Evolutionary conservation across 352 stramenopile genomes (phyloP).

Genomic region (Pythium dissimile): DNA sequence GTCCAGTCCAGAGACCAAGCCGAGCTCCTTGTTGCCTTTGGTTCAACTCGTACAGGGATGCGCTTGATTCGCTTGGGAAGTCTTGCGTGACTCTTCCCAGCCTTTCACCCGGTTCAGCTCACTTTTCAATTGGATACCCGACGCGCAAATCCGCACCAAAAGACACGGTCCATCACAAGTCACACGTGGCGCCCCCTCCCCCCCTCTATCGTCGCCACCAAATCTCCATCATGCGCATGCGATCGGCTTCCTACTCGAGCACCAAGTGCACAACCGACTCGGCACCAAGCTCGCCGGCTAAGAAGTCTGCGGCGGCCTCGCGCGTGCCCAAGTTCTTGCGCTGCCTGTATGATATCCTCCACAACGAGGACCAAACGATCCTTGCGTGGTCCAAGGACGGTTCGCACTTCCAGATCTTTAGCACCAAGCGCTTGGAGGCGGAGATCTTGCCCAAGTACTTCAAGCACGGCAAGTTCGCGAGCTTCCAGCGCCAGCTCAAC

Average conservation of each 20-base stretch:
- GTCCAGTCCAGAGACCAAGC: background rate
- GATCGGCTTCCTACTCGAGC: constrained; percentile 18
- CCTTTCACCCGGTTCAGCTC: constrained; percentile 23
- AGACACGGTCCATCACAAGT: constrained; percentile 14
- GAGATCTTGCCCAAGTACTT: constrained; percentile 92
- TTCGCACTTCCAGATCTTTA: constrained; percentile 65
- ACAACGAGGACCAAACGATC: constrained; percentile 63
- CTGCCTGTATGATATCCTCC: constrained; percentile 76
- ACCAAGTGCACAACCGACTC: constrained; percentile 1
- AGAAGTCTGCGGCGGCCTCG: constrained; percentile 22
- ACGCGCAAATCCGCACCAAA: constrained; percentile 18
- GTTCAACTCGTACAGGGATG: constrained; percentile 25
- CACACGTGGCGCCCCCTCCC: constrained; percentile 1
- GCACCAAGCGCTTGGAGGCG: constrained; percentile 54
- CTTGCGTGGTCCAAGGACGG: constrained; percentile 69
- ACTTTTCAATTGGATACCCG: constrained; percentile 25
- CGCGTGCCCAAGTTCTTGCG: constrained; percentile 78
- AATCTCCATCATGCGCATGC: constrained; percentile 22
- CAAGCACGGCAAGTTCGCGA: constrained; percentile 92
- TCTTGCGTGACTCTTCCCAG: constrained; percentile 23
- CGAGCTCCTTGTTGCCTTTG: constrained; percentile 6
- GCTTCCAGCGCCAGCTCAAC: constrained; percentile 91
- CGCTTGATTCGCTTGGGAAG: constrained; percentile 22
- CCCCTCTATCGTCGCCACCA: background rate
- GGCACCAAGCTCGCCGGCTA: background rate